Evolutionary conservation across 768 basidiomycete genomes (phyloP), one percentile per base, ranked within the genome.

Genomic region (Mycena olivaceomarginata): DNA sequence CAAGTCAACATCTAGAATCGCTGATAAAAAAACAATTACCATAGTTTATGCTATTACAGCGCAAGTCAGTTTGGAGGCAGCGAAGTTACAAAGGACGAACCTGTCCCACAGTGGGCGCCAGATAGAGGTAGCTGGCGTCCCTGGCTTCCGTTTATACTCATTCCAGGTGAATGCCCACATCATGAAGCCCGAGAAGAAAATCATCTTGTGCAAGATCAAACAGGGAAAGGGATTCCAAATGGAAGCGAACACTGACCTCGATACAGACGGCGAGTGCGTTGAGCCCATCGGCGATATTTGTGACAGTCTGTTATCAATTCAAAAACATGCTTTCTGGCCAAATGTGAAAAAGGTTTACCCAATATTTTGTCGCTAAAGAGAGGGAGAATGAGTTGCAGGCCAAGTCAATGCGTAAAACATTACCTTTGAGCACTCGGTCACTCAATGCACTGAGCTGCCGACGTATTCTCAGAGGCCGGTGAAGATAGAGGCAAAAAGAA

Each of bases 271-370:
- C 88, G 5, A 98, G 88, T 0, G 97, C 96, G 77, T 93, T 95
- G 41, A 98, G 85, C 1, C 97, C 97, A 74, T 98, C 91, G 0
- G 96, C 91, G 67, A 98, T 92, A 81, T 98, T 98, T 5, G 94
- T 93, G 46, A 88, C 85, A 3, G 96, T 95, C 78, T 79, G 40
- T 56, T 37, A 57, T 56, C 62, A 22, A 43, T 20, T 70, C 46
- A 43, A 41, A n/a, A 37, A 8, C 45, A 31, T 4, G 39, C 7
- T 40, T 63, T 16, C 16, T 13, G 12, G 22, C 10, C 40, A 16
- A 22, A 56, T 37, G 10, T 4, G 9, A 46, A 12, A 20, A 41
- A 53, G 7, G 16, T 4, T 25, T 72, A 70, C 74, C 97, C 97
- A 97, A 81, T 93, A 97, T 71, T 90, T 60, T 0, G 96, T 96